These are phyloP conservation scores for Kluyveromyces sp. DNA, from an alignment of 1,139 yeast genomes.

Conservation along the genomic window DNA sequence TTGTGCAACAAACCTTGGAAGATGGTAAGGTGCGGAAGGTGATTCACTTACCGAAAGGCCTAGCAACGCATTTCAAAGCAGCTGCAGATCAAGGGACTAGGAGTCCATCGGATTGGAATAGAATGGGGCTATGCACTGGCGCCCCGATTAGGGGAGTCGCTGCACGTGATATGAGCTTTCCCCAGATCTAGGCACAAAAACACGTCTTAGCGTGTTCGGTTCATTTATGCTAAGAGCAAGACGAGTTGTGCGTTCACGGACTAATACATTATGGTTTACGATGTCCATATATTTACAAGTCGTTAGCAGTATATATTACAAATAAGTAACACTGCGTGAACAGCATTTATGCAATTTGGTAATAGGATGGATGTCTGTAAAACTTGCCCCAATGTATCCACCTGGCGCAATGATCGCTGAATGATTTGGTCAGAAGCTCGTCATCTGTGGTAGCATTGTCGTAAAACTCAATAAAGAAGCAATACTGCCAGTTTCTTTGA, in stretches of 20 bases:
- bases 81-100: no score
- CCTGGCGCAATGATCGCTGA: slow-evolving; percentile 26
- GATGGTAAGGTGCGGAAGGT: slow-evolving; percentile 69
- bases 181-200: no score
- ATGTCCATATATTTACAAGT: not conserved
- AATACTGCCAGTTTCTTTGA: slow-evolving; percentile 60
- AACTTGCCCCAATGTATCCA: slow-evolving; percentile 37
- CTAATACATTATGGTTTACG: not conserved
- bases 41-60: no score
- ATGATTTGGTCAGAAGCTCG: slow-evolving; percentile 21
- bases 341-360: not conserved
- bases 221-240: not conserved
- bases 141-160: no score
- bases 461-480: slow-evolving; percentile 66
- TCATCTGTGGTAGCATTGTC: slow-evolving; percentile 17
- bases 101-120: no score
- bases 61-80: no score
- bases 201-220: no score
- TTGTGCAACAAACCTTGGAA: slow-evolving; percentile 94
- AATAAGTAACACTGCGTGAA: not conserved
- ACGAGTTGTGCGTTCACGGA: not conserved
- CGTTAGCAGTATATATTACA: not conserved
- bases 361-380: slow-evolving; percentile 35
- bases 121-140: no score
- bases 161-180: no score